These are phyloP conservation scores for Skeletonema costatum DNA, from an alignment of 108 stramenopile species.

Conservation along the genomic window DNA sequence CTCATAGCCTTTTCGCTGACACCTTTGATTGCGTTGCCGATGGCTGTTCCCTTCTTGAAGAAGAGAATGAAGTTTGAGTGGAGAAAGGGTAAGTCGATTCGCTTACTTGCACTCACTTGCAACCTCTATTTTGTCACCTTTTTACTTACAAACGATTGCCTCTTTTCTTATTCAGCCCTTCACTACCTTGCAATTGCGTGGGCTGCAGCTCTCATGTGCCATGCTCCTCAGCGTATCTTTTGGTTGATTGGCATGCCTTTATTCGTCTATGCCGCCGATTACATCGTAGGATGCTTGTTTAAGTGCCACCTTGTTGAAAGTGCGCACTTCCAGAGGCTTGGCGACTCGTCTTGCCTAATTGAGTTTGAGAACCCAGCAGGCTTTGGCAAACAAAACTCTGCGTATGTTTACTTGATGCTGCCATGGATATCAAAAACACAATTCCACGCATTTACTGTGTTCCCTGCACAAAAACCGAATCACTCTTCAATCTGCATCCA, in stretches of 20 bases:
- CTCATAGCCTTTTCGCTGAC: constrained; percentile 14
- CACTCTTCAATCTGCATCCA: constrained; percentile 36
- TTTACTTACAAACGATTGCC: not conserved
- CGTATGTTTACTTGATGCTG: constrained; percentile 45
- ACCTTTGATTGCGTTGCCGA: constrained; percentile 25
- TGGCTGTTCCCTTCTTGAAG: constrained; percentile 21
- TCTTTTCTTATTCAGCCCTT: not conserved
- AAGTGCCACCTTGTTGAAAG: constrained; percentile 17
- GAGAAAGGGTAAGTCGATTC: constrained; percentile 14
- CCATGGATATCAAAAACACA: constrained; percentile 38
- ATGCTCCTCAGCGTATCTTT: constrained; percentile 31
- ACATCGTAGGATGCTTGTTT: constrained; percentile 11
- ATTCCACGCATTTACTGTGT: constrained; percentile 46
- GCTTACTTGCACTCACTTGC: not conserved
- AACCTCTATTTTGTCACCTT: not conserved
- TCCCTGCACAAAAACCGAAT: constrained; percentile 27
- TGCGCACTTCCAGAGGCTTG: constrained; percentile 25
- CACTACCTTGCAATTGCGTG: constrained; percentile 23
- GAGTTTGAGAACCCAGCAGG: constrained; percentile 43
- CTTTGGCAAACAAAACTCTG: constrained; percentile 41
- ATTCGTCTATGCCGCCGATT: constrained; percentile 11
- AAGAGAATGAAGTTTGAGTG: constrained; percentile 19
- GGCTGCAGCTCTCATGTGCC: constrained; percentile 19
- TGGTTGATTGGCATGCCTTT: constrained; percentile 27
- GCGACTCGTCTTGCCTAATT: constrained; percentile 26